Evolutionary conservation across 1,284 basidiomycete species (phyloP).

Genomic region (Vanrija pseudolonga): DNA sequence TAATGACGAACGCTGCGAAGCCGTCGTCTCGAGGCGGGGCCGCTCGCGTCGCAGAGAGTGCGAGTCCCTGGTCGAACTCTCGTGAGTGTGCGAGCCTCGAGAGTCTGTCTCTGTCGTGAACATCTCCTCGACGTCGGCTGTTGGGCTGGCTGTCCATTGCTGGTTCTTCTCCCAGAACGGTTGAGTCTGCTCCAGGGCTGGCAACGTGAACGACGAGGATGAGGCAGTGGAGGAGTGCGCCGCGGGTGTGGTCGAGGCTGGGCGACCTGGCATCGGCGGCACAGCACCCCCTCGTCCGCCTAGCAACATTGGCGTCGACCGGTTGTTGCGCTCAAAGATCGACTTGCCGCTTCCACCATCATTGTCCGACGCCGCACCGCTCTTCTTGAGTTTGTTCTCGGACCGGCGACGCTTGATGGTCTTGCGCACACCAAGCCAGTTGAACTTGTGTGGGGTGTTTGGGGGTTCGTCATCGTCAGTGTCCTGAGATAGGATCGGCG

Average conservation of each 20-base stretch:
- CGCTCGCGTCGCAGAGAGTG: no score
- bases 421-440: conserved; percentile 43
- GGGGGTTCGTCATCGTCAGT: conserved; percentile 15
- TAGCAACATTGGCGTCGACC: not conserved
- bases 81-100: not conserved
- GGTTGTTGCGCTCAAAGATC: not conserved
- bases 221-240: not conserved
- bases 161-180: conserved; percentile 9
- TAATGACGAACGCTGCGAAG: not conserved
- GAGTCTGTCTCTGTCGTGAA: conserved; percentile 10
- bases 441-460: conserved; percentile 21
- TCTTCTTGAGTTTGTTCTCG: conserved; percentile 23
- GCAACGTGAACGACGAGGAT: conserved; percentile 22
- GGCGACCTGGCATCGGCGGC: no score
- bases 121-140: conserved; percentile 29
- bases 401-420: conserved; percentile 31
- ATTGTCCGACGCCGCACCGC: conserved; percentile 7
- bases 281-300: conserved; percentile 3
- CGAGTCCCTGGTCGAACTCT: no score
- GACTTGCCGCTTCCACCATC: not conserved
- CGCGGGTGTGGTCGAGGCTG: no score
- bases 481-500: not conserved
- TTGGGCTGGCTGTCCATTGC: conserved; percentile 22
- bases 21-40: not conserved
- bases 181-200: conserved; percentile 7